A percentile compares a stretch with the other conserved stretches of the same genome.
phyloP scores from a whole-genome alignment of 163 green algal genomes.

The Volvox carteri region DNA sequence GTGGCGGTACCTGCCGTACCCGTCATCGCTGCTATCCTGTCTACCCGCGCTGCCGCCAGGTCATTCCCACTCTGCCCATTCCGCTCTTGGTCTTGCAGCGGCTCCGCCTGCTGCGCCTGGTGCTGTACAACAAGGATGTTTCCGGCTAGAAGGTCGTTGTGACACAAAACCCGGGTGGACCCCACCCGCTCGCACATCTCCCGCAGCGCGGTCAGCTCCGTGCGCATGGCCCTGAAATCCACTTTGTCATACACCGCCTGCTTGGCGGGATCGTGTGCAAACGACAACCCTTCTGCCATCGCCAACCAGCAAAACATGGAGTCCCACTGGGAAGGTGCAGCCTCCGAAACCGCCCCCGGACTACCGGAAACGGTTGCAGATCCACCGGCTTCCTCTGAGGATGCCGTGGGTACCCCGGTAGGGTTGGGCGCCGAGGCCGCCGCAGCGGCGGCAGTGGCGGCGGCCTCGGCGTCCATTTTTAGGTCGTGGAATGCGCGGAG shows the following conservation, averaged over 20 bases:
- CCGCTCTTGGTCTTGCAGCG: too few species aligned
- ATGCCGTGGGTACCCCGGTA: neutral
- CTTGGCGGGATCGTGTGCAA: constrained; percentile 64
- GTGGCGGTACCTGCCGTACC: neutral
- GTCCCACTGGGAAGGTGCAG: constrained; percentile 62
- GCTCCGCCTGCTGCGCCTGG: neutral
- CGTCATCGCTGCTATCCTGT: neutral
- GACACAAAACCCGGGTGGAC: constrained; percentile 84
- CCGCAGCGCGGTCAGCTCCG: constrained; percentile 69
- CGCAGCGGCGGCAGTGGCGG: neutral
- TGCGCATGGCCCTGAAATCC: constrained; percentile 71
- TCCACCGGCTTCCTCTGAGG: too few species aligned
- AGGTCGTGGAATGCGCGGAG: constrained; percentile 82
- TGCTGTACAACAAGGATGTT: constrained; percentile 81
- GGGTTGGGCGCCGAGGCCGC: neutral
- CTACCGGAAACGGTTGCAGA: too few species aligned
- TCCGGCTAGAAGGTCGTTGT: constrained; percentile 95
- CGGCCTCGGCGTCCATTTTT: neutral
- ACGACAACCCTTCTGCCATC: constrained; percentile 73
- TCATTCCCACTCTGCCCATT: too few species aligned
- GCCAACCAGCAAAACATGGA: constrained; percentile 71
- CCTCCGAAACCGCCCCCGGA: neutral
- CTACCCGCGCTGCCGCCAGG: too few species aligned
- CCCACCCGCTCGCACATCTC: constrained; percentile 58
- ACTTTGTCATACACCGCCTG: constrained; percentile 61